Base-by-base conservation (phyloP, 2,329 filamentous ascomycete species). In the Chaetomiaceae sp. region DNA sequence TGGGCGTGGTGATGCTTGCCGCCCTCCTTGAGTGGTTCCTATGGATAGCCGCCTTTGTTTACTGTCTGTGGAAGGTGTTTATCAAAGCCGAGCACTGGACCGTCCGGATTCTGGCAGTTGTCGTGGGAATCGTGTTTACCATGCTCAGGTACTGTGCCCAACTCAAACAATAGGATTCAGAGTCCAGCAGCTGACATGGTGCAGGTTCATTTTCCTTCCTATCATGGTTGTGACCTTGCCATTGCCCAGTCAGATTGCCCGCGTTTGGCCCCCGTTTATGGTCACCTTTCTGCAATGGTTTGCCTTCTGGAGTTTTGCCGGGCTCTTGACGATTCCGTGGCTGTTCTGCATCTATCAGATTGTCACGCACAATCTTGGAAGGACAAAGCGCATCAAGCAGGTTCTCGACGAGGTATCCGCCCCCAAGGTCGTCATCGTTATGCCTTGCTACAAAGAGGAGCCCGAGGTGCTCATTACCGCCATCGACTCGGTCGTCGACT, bases 381-480 rank as follows among this genome's bases (percentile, higher is more conserved):
- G 90, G 58, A 85, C 79, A 37, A 90, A 89, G 67, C 81, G 86
- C 48, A 89, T 96, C 66, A 91, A 95, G 67, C 81, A 89, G 58
- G 82, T 90, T 0, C 78, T 96, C 46, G 89, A 96, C 67, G 89
- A 95, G 66, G 74, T 81, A 2, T 90, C 86, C 1, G 91, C 94
- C 0, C 94, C 92, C 1, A 97, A 97, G 70, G 87, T 95, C 14
- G 90, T 96, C 58, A 87, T 97, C 55, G 86, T 97, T 54, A 96
- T 97, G 90, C 94, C 92, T 4, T 95, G 91, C 65, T 97, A 96
- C 74, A 90, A 94, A 65, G 94, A 97, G 66, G 84, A 90, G 27
- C 89, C 90, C 0, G 86, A 89, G 0, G 79, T 95, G 11, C 78
- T 97, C 42, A 77, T 96, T 51, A 87, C 87, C 42, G 94, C 92